Conservation (phyloP, 2,329 filamentous ascomycete species). For the Epichloe uncinata region DNA sequence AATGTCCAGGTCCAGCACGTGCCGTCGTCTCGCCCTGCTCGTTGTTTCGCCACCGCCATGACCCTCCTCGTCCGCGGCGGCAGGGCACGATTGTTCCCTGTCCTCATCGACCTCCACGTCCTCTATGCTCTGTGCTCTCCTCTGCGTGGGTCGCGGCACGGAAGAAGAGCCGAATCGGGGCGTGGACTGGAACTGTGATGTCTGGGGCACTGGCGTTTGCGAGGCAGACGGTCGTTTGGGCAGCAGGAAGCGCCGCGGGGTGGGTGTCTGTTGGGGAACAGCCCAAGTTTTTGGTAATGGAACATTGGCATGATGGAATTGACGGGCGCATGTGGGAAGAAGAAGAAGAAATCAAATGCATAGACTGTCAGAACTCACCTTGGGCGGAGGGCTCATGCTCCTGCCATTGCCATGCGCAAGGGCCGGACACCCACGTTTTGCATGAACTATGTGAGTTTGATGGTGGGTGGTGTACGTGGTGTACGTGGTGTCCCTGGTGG, state of each 20-base stretch:
- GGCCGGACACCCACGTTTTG: not conserved
- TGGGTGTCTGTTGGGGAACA: conserved; percentile 19
- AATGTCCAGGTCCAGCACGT: not conserved
- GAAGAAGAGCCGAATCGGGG: conserved; percentile 25
- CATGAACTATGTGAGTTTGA: no score
- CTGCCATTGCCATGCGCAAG: not conserved
- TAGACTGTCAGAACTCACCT: not conserved
- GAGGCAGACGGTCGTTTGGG: conserved; percentile 20
- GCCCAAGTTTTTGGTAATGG: no score
- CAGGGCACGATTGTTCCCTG: conserved; percentile 3
- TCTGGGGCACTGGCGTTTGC: conserved; percentile 16
- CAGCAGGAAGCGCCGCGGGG: conserved; percentile 25
- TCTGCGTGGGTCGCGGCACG: conserved; percentile 16
- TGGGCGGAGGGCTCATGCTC: conserved; percentile 3
- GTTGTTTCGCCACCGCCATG: not conserved
- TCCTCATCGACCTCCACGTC: conserved; percentile 22
- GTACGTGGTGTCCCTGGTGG: not conserved
- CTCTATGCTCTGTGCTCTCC: conserved; percentile 17
- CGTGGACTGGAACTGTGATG: conserved; percentile 23
- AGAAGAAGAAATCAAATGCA: not conserved
- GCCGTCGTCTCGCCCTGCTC: not conserved
- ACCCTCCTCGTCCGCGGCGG: not conserved
- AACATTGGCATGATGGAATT: not conserved
- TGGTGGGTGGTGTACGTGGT: not conserved
- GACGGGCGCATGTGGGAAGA: not conserved